Evolutionary conservation across 257 asterid genomes (phyloP).

Genomic region (Lycium barbarum): DNA sequence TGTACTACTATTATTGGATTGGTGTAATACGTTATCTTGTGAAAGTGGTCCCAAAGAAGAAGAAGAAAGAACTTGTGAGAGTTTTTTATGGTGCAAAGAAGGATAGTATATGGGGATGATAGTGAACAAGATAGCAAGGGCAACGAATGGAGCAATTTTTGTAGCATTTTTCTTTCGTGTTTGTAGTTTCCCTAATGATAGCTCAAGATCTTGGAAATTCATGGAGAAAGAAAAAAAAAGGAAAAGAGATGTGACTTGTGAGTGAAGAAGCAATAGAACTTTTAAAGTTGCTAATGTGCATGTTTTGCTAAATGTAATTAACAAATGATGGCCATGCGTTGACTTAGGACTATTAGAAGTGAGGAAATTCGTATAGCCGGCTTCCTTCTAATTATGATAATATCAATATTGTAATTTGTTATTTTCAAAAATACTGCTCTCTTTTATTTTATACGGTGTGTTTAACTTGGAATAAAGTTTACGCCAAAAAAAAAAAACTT

Average conservation of each 20-base stretch:
- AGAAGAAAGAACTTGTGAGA: conserved; percentile 9
- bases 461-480: too few species aligned
- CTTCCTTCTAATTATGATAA: not conserved
- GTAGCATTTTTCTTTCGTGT: conserved; percentile 45
- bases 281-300: not conserved
- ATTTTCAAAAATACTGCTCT: not conserved
- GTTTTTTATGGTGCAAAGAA: conserved; percentile 9
- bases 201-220: conserved; percentile 55
- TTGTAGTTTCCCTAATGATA: conserved; percentile 51
- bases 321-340: not conserved
- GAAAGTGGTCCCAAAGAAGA: conserved; percentile 14
- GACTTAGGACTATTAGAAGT: not conserved
- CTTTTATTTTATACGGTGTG: not conserved
- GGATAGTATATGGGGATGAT: conserved; percentile 58
- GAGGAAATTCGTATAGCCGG: not conserved
- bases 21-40: not conserved
- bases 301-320: not conserved
- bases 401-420: too few species aligned
- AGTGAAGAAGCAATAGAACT: not conserved
- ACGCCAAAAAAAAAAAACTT: too few species aligned
- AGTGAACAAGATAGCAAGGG: conserved; percentile 48
- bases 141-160: conserved; percentile 48
- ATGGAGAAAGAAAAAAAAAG: conserved; percentile 36
- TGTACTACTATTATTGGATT: not conserved
- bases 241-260: not conserved